phyloP scores from a whole-genome alignment of 441 rosid species.

The Dalechampia spathulata region DNA sequence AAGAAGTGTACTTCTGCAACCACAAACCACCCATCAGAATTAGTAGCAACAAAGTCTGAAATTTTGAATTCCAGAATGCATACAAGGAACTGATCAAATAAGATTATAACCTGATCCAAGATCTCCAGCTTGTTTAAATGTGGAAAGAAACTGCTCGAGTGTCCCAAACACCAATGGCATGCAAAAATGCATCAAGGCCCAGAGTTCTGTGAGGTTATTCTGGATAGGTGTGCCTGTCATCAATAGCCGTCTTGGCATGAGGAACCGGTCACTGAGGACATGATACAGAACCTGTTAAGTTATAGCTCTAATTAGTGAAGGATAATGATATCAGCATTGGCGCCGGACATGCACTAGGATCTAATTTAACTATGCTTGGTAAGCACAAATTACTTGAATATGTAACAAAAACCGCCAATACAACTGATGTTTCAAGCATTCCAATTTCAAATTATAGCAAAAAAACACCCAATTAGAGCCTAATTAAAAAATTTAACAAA shows the following conservation, averaged over 20 bases:
- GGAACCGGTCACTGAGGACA: constrained; percentile 51
- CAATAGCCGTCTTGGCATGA: constrained; percentile 81
- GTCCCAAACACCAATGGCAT: constrained; percentile 84
- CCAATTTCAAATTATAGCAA: neutral
- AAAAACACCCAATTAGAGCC: no score
- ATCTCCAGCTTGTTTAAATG: constrained; percentile 61
- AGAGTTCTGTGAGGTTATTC: constrained; percentile 80
- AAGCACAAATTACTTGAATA: neutral
- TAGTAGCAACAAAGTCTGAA: neutral
- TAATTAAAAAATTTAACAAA: neutral
- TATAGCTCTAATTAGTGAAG: constrained; percentile 1
- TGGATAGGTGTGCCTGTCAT: constrained; percentile 96
- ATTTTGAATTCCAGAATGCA: neutral
- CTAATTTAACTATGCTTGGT: neutral
- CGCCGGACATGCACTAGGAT: neutral
- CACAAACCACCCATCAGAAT: neutral
- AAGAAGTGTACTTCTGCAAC: neutral
- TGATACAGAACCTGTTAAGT: constrained; percentile 63
- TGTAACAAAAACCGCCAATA: neutral
- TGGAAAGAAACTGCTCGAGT: constrained; percentile 56
- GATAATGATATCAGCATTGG: neutral
- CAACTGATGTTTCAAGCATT: neutral
- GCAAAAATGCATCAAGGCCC: constrained; percentile 94
- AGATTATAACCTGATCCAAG: constrained; percentile 40
- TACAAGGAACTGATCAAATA: neutral